Base-by-base conservation (phyloP, 75 land plant species). In the Cryptomeria japonica region DNA sequence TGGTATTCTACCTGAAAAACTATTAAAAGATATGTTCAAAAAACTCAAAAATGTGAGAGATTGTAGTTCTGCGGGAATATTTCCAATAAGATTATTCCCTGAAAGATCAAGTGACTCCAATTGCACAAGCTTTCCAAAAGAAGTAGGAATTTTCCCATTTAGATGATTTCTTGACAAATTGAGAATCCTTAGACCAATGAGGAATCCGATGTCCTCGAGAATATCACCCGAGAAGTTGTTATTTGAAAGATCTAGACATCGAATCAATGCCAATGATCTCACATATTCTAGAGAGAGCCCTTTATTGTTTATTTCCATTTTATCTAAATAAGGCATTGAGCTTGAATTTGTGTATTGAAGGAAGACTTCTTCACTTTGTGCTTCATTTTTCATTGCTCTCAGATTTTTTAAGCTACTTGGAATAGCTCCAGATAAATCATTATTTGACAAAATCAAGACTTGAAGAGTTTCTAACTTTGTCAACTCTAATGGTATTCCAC, bases 11-110 rank as follows among this genome's bases (percentile, higher is more conserved):
- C 92, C 94, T 4, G 88, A 84, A 72, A 91, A 37, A 14, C 83
- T 89, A 28, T 90, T 88, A 87, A 90, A 32, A 41, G 94, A 93
- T 85, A 93, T 32, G 72, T 93, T 87, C 84, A 93, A 64, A 58
- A 86, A 85, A 51, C 38, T 80, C 83, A 93, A 28, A 58, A 84
- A 89, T 4, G 77, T 87, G 1, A 93, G 41, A 18, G 55, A 31
- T 49, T 77, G 11, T 53, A 93, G 37, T 49, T 75, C 84, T 19
- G 12, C 22, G 31, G 94, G 93, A 68, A 93, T 90, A 5, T n/a
- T 25, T 16, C 94, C 93, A 18, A 84, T 73, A 36, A 92, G 86
- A 5, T 86, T 18, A 70, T 92, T 92, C 39, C 80, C 86, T 3
- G 95, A 91, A 7, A 91, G 85, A 85, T 92, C 92, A 0, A 92